A percentile compares a stretch with the other conserved stretches of the same genome.
Conservation (phyloP, 352 stramenopile genomes). For the Phytophthora tubulina region DNA sequence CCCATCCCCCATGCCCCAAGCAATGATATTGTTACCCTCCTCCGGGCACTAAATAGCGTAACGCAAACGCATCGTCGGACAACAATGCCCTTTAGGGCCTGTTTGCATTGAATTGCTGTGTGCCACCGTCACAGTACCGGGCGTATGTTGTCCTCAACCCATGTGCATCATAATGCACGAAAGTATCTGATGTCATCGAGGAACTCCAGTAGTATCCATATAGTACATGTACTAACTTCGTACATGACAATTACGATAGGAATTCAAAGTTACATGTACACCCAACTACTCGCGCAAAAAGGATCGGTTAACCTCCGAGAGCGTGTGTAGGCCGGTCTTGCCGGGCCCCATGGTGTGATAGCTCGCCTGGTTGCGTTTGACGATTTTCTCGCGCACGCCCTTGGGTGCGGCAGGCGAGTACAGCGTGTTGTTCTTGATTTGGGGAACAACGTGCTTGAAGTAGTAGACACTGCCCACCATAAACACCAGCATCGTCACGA, state of each 20-base stretch:
- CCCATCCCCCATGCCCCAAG: not conserved
- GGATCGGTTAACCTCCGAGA: constrained; percentile 15
- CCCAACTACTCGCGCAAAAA: constrained; percentile 10
- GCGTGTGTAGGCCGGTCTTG: constrained; percentile 18
- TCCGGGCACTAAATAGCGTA: not conserved
- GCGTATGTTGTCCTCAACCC: not conserved
- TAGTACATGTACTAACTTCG: no score
- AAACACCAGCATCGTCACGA: constrained; percentile 61
- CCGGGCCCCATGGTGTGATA: constrained; percentile 27
- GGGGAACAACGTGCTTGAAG: constrained; percentile 43
- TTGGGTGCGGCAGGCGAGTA: constrained; percentile 35
- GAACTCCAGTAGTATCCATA: no score
- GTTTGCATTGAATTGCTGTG: not conserved
- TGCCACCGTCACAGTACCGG: no score
- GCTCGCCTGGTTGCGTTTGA: constrained; percentile 26
- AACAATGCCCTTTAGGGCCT: not conserved
- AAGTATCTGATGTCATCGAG: no score
- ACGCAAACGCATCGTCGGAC: constrained; percentile 10
- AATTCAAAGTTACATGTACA: constrained; percentile 2
- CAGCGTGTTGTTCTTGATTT: constrained; percentile 29
- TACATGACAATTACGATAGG: not conserved
- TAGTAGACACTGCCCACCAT: constrained; percentile 57
- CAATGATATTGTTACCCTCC: constrained; percentile 7
- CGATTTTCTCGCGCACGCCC: constrained; percentile 42
- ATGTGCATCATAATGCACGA: no score